Evolutionary conservation across 2,329 filamentous ascomycete genomes (phyloP), one percentile per base, ranked within the genome.

Genomic region (Rosellinia necatrix): DNA sequence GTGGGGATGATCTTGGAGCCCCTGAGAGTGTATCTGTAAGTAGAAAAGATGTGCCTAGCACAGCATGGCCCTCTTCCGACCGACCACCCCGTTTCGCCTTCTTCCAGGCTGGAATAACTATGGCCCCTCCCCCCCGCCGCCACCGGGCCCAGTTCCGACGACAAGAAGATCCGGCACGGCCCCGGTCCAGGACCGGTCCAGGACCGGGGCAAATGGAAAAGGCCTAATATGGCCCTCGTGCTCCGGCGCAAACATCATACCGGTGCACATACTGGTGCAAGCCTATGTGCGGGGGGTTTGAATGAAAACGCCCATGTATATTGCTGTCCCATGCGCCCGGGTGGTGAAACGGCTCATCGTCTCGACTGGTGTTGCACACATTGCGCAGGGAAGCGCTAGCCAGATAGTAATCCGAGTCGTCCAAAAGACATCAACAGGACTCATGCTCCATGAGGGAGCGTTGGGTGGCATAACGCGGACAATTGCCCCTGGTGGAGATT

Each of bases 121-220:
- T 30, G 37, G 19, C 13, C 34, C 32, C 32, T 30, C 27, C 13
- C 34, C 32, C 32, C 34, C 27, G 3, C 34, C 48, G 34, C 25
- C 22, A 24, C 48, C 47, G 46, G 40, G 40, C n/a, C 44, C 30
- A 24, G 35, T 22, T 24, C 24, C 24, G 17, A 38, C 29, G 51
- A 35, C 27, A 32, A 34, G 43, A 46, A 21, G 15, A 15, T 24
- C 51, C 27, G 40, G 43, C 35, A 15, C 51, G 24, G 51, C 51
- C 21, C 42, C 37, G 44, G 25, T 19, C 24, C 27, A 56, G 27
- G 30, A n/a, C n/a, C n/a, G n/a, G n/a, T n/a, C n/a, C n/a, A n/a
- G n/a, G 53, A 13, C 43, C 27, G 35, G 12, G 19, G 24, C 3
- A 19, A 21, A 42, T n/a, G n/a, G 29, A 42, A 49, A 43, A 25